These are phyloP conservation scores for Paramecium pentaurelia DNA, from an alignment of 73 alveolate species.

Conservation along the genomic window DNA sequence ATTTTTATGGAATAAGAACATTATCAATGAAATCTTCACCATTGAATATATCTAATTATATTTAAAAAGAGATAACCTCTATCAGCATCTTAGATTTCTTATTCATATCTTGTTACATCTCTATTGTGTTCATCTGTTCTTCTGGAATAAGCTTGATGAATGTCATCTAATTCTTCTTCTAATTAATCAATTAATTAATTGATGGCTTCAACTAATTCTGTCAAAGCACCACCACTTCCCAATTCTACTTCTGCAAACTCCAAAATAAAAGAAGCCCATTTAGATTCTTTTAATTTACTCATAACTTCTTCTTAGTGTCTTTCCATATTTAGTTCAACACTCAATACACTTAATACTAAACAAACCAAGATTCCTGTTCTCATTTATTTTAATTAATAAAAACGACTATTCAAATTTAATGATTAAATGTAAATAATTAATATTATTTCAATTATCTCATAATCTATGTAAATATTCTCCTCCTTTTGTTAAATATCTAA, in stretches of 20 bases:
- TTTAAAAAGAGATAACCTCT: background rate
- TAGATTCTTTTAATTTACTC: background rate
- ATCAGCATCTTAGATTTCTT: slow-evolving; percentile 41
- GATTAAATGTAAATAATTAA: background rate
- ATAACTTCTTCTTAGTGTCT: background rate
- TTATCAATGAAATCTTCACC: slow-evolving; percentile 45
- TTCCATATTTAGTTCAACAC: slow-evolving; percentile 21
- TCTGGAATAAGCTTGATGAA: background rate
- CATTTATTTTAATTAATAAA: background rate
- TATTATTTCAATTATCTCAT: slow-evolving; percentile 38
- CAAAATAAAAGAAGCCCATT: slow-evolving; percentile 30
- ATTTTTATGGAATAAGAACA: background rate
- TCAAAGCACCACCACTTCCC: slow-evolving; percentile 11
- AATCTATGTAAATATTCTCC: slow-evolving; percentile 93
- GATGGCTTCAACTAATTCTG: slow-evolving; percentile 29
- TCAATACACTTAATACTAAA: background rate
- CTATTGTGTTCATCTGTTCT: slow-evolving; percentile 53
- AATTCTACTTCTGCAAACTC: slow-evolving; percentile 22
- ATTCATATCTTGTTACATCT: slow-evolving; percentile 46
- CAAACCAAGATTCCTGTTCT: slow-evolving; percentile 1
- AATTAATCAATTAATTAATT: background rate
- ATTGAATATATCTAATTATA: background rate
- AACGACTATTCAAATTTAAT: background rate
- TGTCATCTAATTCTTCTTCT: slow-evolving; percentile 21
- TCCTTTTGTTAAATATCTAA: slow-evolving; percentile 91